Base-by-base conservation (phyloP, 1,284 basidiomycete genomes). In the Fomitopsis schrenkii region DNA sequence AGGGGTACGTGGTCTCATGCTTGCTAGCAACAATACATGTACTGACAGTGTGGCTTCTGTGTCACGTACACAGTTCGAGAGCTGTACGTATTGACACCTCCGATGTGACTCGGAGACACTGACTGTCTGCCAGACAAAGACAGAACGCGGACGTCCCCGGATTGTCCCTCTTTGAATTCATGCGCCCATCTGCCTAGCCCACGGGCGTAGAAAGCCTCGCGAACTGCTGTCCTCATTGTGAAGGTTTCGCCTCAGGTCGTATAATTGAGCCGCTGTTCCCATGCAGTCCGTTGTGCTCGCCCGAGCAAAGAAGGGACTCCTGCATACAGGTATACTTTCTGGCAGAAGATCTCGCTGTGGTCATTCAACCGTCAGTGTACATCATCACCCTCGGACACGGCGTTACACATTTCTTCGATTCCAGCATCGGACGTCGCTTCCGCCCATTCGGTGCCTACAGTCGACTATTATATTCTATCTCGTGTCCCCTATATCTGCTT, bases 1-100 rank as follows among this genome's bases (percentile, higher is more conserved):
- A 84, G 94, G 72, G 85, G 91, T 93, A 67, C 63, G 83, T 71
- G 19, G 38, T 50, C 28, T 26, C 35, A 48, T 26, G 26, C 38
- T 19, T 17, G 6, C 33, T 14, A 48, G 10, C 28, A 41, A 36
- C 14, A 22, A 50, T 28, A 14, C 48, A 35, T 53, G 0, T 36
- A 7, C 44, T 41, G 22, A 36, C 17, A 12, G 2, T 12, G 14
- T 22, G 15, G 30, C 26, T 7, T 30, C n/a, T 53, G 30, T 26
- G 26, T 19, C 45, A 35, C 42, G n/a, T 17, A 28, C n/a, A n/a
- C 36, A 61, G 60, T 58, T 28, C 60, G 57, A 14, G 60, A 61
- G 52, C 52, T 61, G 60, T 61, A 19, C 15, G 60, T 58, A n/a
- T 9, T 22, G 5, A 19, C 5, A 19, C 6, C n/a, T 19, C 30